Percentiles rank a stretch among this genome's conserved stretches.
Conservation (phyloP, 2,329 filamentous ascomycete species). For the Ramularia endophylla region DNA sequence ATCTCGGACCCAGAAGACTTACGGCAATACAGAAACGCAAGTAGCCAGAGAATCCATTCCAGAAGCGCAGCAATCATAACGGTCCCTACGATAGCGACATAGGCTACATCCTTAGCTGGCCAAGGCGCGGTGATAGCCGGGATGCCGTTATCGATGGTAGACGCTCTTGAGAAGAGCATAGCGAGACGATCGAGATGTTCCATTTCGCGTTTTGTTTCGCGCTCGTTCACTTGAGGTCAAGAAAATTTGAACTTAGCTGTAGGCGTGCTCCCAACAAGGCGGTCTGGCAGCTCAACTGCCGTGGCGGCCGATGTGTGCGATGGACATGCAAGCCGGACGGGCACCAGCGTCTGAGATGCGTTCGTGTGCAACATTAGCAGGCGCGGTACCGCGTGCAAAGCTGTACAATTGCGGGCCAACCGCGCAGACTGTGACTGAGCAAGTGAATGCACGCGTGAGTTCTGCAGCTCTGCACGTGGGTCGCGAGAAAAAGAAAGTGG, state of each 20-base stretch:
- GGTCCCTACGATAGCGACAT: slow-evolving; percentile 71
- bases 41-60: slow-evolving; percentile 92
- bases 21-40: slow-evolving; percentile 89
- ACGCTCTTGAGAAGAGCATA: neutral
- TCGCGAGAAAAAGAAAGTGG: too few relatives aligned
- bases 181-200: neutral
- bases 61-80: slow-evolving; percentile 79
- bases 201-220: neutral
- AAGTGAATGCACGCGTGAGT: too few relatives aligned
- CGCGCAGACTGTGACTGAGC: neutral
- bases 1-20: too few relatives aligned
- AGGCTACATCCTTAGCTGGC: slow-evolving; percentile 62
- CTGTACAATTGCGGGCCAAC: slow-evolving; percentile 1
- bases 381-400: neutral
- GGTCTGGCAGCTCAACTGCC: slow-evolving; percentile 1
- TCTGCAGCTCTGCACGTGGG: too few relatives aligned
- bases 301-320: neutral
- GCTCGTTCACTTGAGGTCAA: neutral
- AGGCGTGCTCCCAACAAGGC: too few relatives aligned
- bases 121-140: slow-evolving; percentile 19
- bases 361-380: too few relatives aligned
- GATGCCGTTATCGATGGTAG: slow-evolving; percentile 2
- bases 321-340: neutral
- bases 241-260: neutral
- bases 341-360: slow-evolving; percentile 1